Conservation (phyloP, 2,329 filamentous ascomycete genomes). For the Hirsutella minnesotensis region DNA sequence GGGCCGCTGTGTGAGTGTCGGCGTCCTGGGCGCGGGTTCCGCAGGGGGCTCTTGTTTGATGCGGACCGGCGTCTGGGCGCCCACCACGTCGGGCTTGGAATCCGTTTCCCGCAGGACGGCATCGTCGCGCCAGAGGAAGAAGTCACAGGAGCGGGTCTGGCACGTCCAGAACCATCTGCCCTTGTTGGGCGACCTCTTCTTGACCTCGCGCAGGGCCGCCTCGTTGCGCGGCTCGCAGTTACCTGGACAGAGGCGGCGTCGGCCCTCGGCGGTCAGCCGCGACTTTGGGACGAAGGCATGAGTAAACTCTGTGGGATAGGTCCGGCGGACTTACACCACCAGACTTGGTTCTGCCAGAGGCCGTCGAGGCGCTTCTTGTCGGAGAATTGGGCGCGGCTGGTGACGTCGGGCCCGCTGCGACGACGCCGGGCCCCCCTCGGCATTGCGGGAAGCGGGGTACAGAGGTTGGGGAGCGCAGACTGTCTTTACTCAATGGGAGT, state of each 20-base stretch:
- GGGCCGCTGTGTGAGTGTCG: slow-evolving; percentile 15
- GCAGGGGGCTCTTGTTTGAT: too few species aligned
- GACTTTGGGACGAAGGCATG: background rate
- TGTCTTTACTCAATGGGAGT: too few species aligned
- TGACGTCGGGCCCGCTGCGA: background rate
- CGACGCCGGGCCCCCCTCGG: background rate
- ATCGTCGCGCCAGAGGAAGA: slow-evolving; percentile 33
- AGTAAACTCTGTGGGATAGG: background rate
- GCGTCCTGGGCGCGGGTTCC: slow-evolving; percentile 12
- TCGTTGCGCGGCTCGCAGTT: slow-evolving; percentile 29
- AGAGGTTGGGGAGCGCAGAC: too few species aligned
- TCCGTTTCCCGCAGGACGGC: slow-evolving; percentile 19
- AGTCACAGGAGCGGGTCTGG: slow-evolving; percentile 23
- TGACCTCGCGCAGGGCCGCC: slow-evolving; percentile 23
- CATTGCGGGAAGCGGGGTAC: too few species aligned
- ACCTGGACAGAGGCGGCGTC: slow-evolving; percentile 14
- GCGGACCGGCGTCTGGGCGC: background rate
- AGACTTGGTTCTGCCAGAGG: slow-evolving; percentile 19
- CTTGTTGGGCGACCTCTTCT: slow-evolving; percentile 25
- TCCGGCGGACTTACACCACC: slow-evolving; percentile 21
- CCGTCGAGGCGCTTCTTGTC: slow-evolving; percentile 21
- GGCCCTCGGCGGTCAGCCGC: too few species aligned
- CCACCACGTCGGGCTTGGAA: slow-evolving; percentile 3
- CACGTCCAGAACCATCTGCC: slow-evolving; percentile 32
- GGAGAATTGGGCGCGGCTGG: slow-evolving; percentile 7